A percentile compares a stretch with the other conserved stretches of the same genome.
Conservation (phyloP, 2,329 filamentous ascomycete genomes). For the Fusarium coffeatum region DNA sequence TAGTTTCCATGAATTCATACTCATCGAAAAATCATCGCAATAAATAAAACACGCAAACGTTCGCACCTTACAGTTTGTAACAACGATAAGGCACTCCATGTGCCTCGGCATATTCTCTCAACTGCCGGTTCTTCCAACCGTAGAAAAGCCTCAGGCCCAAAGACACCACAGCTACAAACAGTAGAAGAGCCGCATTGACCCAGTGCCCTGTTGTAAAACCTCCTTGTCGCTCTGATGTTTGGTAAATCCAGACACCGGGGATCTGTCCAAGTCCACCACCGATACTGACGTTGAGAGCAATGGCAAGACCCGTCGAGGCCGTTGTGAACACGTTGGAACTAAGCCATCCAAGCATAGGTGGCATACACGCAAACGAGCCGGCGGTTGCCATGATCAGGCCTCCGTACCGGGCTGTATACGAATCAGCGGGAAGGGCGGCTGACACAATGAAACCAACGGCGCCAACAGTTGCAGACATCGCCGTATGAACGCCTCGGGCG, state of each 20-base stretch:
- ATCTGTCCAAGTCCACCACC: slow-evolving; percentile 77
- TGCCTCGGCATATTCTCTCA: slow-evolving; percentile 49
- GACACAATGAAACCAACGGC: slow-evolving; percentile 68
- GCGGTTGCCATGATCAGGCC: slow-evolving; percentile 75
- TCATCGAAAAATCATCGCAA: slow-evolving; percentile 7
- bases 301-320: slow-evolving; percentile 73
- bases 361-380: slow-evolving; percentile 76
- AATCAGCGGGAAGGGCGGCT: slow-evolving; percentile 69
- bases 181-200: slow-evolving; percentile 70
- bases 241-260: slow-evolving; percentile 79
- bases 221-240: slow-evolving; percentile 65
- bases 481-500: slow-evolving; percentile 60
- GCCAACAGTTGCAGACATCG: slow-evolving; percentile 57
- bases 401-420: slow-evolving; percentile 72
- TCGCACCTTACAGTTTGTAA: slow-evolving; percentile 53
- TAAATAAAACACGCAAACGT: not conserved
- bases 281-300: slow-evolving; percentile 76
- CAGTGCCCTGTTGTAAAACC: slow-evolving; percentile 79
- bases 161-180: slow-evolving; percentile 68
- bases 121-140: slow-evolving; percentile 56
- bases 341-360: slow-evolving; percentile 77
- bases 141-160: slow-evolving; percentile 68
- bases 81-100: slow-evolving; percentile 52
- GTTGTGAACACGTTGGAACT: slow-evolving; percentile 75
- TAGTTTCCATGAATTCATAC: not conserved